Conservation (phyloP, 768 basidiomycete genomes). For the Lentinula raphanica region DNA sequence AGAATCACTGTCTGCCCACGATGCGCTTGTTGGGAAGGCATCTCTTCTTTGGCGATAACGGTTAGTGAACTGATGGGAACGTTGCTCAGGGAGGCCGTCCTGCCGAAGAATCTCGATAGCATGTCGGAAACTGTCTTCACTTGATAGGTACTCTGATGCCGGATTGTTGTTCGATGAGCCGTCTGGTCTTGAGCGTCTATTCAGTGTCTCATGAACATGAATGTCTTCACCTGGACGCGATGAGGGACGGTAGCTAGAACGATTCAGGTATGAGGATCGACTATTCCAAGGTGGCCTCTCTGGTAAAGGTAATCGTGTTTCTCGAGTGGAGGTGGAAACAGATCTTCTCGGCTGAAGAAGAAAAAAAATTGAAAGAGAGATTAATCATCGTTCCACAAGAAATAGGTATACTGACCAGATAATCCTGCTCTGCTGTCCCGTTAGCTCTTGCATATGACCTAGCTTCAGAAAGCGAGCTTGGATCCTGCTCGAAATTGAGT, state of each 20-base stretch:
- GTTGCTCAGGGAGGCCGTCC: conserved; percentile 21
- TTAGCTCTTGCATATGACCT: not conserved
- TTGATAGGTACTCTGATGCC: not conserved
- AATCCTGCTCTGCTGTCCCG: conserved; percentile 4
- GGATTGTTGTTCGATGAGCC: conserved; percentile 10
- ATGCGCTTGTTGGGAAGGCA: conserved; percentile 5
- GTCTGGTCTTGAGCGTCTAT: conserved; percentile 13
- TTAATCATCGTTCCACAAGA: not conserved
- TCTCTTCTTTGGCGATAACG: conserved; percentile 21
- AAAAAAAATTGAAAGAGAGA: too few species aligned
- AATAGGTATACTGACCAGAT: conserved; percentile 3
- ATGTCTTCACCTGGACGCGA: conserved; percentile 15
- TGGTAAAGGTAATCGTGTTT: not conserved
- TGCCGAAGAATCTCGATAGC: conserved; percentile 28
- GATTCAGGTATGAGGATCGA: not conserved
- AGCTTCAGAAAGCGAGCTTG: not conserved
- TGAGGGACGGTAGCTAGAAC: not conserved
- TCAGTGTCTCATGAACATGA: conserved; percentile 17
- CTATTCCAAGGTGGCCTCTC: not conserved
- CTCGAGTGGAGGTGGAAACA: not conserved
- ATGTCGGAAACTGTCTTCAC: conserved; percentile 22
- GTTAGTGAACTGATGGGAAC: conserved; percentile 26
- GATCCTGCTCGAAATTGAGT: conserved; percentile 28
- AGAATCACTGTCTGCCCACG: conserved; percentile 17
- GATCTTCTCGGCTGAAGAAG: not conserved